A percentile compares a stretch with the other conserved stretches of the same genome.
These are phyloP conservation scores for Bipolaris sorokiniana DNA, from an alignment of 2,329 filamentous ascomycete genomes.

Conservation along the genomic window DNA sequence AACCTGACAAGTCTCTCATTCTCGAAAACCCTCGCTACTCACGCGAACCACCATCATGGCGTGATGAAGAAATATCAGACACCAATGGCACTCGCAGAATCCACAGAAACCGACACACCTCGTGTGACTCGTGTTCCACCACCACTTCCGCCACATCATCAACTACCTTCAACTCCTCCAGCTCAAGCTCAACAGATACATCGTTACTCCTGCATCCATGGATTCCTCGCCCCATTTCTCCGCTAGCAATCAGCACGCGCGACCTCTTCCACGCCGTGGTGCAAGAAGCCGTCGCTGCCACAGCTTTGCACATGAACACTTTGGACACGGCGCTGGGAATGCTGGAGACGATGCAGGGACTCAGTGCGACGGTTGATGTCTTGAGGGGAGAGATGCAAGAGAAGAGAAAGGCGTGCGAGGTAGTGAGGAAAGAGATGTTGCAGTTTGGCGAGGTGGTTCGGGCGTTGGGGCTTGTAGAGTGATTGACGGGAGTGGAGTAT, in stretches of 20 bases:
- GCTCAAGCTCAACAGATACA: neutral
- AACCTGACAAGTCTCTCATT: neutral
- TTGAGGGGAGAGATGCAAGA: slow-evolving; percentile 19
- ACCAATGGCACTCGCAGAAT: too few relatives aligned
- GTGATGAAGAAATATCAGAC: too few relatives aligned
- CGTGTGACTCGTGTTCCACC: too few relatives aligned
- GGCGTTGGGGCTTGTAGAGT: neutral
- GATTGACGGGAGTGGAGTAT: neutral
- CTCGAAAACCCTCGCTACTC: too few relatives aligned
- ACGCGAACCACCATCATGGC: too few relatives aligned
- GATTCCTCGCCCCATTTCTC: neutral
- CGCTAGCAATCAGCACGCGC: slow-evolving; percentile 8
- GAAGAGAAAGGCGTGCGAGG: slow-evolving; percentile 18
- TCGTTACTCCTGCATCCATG: too few relatives aligned
- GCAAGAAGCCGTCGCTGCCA: slow-evolving; percentile 11
- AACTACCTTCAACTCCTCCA: neutral
- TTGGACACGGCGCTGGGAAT: slow-evolving; percentile 20
- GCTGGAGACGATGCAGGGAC: slow-evolving; percentile 18
- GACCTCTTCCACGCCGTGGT: slow-evolving; percentile 20
- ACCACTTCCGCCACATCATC: too few relatives aligned
- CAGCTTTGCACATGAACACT: slow-evolving; percentile 18
- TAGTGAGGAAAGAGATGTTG: slow-evolving; percentile 14
- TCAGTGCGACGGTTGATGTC: slow-evolving; percentile 21
- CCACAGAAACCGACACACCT: too few relatives aligned
- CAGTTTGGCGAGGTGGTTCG: slow-evolving; percentile 9